These are phyloP conservation scores for Fraxinus greggii DNA, from an alignment of 305 asterid genomes.

Conservation along the genomic window DNA sequence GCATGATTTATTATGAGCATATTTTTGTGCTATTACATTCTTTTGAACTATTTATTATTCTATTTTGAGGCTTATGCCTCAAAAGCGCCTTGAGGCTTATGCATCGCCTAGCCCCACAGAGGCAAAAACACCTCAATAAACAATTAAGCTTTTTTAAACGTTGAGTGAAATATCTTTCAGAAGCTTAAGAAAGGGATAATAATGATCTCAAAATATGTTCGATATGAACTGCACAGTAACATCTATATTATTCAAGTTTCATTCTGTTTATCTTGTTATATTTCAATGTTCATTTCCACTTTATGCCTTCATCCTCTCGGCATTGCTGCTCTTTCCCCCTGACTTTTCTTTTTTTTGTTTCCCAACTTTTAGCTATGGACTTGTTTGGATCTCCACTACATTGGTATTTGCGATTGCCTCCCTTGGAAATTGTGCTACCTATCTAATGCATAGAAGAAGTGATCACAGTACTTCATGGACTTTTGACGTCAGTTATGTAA, in stretches of 20 bases:
- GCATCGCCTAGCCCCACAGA: neutral
- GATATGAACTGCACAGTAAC: neutral
- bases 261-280: neutral
- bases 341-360: neutral
- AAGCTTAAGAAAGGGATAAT: neutral
- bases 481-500: constrained; percentile 75
- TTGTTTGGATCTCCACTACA: constrained; percentile 92
- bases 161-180: neutral
- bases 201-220: neutral
- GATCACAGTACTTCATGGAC: constrained; percentile 50
- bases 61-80: neutral
- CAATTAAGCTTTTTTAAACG: neutral
- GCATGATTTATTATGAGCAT: neutral
- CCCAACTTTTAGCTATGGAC: constrained; percentile 61
- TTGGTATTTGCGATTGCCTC: constrained; percentile 75
- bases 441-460: constrained; percentile 59
- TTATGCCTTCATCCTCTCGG: neutral
- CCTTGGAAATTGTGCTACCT: constrained; percentile 82
- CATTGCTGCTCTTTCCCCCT: constrained; percentile 15
- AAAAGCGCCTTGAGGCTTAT: neutral
- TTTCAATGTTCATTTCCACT: neutral
- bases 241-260: neutral
- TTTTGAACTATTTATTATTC: neutral
- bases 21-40: neutral
- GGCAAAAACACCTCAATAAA: neutral